A percentile compares a stretch with the other conserved stretches of the same genome.
Conservation (phyloP, 2,329 filamentous ascomycete species). For the Xylaria sp. region DNA sequence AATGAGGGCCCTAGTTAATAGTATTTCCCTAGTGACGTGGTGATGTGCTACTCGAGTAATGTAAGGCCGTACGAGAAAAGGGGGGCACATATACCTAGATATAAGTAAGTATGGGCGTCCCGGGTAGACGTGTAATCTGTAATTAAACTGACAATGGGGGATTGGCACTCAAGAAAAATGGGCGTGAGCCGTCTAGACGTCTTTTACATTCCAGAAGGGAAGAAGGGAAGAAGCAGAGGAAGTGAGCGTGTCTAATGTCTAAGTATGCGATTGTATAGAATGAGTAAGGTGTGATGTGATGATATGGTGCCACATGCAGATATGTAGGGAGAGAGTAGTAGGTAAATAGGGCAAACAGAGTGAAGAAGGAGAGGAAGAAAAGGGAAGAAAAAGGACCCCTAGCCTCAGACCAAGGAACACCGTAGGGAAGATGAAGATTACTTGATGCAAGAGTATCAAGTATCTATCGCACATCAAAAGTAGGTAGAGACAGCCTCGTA, state of each 20-base stretch:
- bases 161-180: background rate
- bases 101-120: background rate
- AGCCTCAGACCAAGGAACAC: background rate
- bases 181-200: background rate
- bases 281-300: background rate
- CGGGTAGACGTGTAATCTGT: background rate
- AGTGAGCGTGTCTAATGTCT: too few species aligned
- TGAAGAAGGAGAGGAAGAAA: background rate
- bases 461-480: background rate
- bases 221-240: too few species aligned
- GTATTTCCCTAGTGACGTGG: background rate
- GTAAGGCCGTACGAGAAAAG: background rate
- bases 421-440: background rate
- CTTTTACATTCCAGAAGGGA: conserved; percentile 7
- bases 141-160: background rate
- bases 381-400: background rate
- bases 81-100: background rate
- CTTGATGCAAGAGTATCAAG: background rate
- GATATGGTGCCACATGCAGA: conserved; percentile 8
- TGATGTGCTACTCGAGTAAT: conserved; percentile 1
- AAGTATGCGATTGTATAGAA: background rate
- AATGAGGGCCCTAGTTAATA: background rate
- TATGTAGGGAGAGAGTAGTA: background rate
- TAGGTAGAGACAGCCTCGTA: conserved; percentile 27
- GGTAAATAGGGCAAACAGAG: background rate